Evolutionary conservation across 2,329 filamentous ascomycete species (phyloP).

Genomic region (Scedosporium apiospermum): DNA sequence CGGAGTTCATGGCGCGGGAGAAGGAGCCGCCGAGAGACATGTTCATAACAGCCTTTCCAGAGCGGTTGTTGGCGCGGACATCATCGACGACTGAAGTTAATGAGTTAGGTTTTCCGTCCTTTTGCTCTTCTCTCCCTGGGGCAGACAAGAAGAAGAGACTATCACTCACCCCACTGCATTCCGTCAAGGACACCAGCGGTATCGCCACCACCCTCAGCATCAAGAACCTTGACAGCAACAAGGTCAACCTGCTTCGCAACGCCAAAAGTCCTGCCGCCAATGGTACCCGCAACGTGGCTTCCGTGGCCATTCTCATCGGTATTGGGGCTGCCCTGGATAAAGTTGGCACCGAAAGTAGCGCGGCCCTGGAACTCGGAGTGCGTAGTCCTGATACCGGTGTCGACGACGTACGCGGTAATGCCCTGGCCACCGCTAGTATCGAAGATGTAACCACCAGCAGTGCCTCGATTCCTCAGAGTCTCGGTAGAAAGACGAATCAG

Average conservation of each 20-base stretch:
- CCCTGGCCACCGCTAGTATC: constrained; percentile 42
- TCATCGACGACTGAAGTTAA: constrained; percentile 30
- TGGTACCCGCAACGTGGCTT: constrained; percentile 53
- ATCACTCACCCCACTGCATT: constrained; percentile 37
- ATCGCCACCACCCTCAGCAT: constrained; percentile 26
- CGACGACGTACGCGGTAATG: constrained; percentile 55
- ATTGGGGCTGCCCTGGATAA: constrained; percentile 34
- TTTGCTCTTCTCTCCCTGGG: neutral
- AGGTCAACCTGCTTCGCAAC: constrained; percentile 49
- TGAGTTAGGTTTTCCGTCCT: neutral
- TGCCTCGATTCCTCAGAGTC: constrained; percentile 15
- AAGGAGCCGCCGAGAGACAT: constrained; percentile 48
- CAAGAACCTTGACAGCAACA: constrained; percentile 54
- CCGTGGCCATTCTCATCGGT: constrained; percentile 54
- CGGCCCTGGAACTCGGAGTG: constrained; percentile 50
- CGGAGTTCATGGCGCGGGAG: constrained; percentile 44
- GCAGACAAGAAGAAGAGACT: neutral
- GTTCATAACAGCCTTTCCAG: constrained; percentile 52
- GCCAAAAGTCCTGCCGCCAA: constrained; percentile 50
- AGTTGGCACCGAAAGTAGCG: constrained; percentile 43
- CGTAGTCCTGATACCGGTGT: constrained; percentile 50
- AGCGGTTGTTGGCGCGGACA: constrained; percentile 27
- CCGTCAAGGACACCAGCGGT: constrained; percentile 43
- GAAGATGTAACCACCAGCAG: constrained; percentile 34
- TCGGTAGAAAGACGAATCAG: constrained; percentile 43